Conservation (phyloP, 2,329 filamentous ascomycete species). For the Knufia fluminis region DNA sequence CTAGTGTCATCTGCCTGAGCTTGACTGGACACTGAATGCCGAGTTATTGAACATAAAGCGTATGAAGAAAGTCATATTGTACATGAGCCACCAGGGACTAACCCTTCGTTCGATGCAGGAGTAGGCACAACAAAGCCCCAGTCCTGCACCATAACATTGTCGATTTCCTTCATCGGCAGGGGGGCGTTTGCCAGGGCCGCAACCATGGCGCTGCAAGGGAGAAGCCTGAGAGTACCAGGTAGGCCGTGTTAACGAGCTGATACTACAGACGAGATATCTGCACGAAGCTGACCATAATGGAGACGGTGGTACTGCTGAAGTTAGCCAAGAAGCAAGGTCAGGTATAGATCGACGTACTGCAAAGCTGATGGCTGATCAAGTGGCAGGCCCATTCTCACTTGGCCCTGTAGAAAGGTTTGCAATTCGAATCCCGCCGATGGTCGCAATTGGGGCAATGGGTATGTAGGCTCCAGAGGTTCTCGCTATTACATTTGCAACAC, state of each 20-base stretch:
- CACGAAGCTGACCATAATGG: too few species aligned
- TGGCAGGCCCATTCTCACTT: background rate
- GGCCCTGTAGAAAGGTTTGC: constrained; percentile 4
- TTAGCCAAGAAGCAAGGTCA: background rate
- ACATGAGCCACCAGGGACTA: background rate
- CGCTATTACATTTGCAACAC: constrained; percentile 1
- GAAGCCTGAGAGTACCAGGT: too few species aligned
- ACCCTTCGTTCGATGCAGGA: background rate
- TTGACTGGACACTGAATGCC: background rate
- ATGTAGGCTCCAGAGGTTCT: constrained; percentile 7
- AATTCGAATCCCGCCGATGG: constrained; percentile 1
- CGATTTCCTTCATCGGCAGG: too few species aligned
- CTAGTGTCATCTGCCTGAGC: background rate
- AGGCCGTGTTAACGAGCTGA: too few species aligned
- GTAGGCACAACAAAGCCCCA: background rate
- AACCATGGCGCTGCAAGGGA: too few species aligned
- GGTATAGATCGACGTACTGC: background rate
- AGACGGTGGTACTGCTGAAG: too few species aligned
- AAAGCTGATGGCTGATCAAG: background rate
- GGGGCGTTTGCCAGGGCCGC: too few species aligned
- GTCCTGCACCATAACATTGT: background rate
- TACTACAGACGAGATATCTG: too few species aligned
- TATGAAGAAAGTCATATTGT: background rate
- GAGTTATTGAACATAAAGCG: background rate
- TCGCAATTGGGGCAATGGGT: constrained; percentile 4